Percentiles rank a stretch among this genome's conserved stretches.
Evolutionary conservation across 2,329 filamentous ascomycete genomes (phyloP).

Genomic region (Pyricularia grisea): DNA sequence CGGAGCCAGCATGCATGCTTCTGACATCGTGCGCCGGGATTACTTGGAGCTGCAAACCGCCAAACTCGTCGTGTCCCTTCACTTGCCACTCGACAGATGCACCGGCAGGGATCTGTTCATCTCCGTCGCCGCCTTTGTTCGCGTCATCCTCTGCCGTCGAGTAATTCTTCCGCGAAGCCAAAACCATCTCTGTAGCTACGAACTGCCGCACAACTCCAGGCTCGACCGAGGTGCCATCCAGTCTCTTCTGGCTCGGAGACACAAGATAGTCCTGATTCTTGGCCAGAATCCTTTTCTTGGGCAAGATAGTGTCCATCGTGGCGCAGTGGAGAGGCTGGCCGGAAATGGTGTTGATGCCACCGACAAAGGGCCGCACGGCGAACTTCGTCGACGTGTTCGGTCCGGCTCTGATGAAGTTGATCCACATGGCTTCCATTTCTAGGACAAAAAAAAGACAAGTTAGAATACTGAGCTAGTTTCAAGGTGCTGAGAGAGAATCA

Average conservation of each 20-base stretch:
- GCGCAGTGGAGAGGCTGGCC: constrained; percentile 3
- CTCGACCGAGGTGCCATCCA: constrained; percentile 5
- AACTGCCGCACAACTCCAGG: constrained; percentile 7
- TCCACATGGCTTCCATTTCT: constrained; percentile 9
- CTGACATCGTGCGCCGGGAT: background rate
- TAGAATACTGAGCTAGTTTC: background rate
- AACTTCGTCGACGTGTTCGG: background rate
- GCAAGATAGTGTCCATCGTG: background rate
- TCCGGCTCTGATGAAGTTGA: background rate
- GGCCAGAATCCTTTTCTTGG: background rate
- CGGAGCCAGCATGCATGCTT: background rate
- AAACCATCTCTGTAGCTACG: constrained; percentile 5
- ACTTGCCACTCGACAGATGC: constrained; percentile 5
- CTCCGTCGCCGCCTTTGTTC: background rate
- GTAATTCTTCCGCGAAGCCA: background rate
- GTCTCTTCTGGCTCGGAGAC: constrained; percentile 3
- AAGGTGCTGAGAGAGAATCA: background rate
- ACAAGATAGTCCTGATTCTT: constrained; percentile 6
- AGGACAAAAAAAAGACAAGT: background rate
- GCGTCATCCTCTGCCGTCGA: background rate
- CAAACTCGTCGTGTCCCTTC: constrained; percentile 4
- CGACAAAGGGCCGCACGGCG: constrained; percentile 6
- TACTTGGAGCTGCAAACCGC: constrained; percentile 7
- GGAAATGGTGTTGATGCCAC: constrained; percentile 7
- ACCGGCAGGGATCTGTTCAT: background rate